phyloP scores from a whole-genome alignment of 148 eudicot genomes.

The Heliamphora exappendiculata region DNA sequence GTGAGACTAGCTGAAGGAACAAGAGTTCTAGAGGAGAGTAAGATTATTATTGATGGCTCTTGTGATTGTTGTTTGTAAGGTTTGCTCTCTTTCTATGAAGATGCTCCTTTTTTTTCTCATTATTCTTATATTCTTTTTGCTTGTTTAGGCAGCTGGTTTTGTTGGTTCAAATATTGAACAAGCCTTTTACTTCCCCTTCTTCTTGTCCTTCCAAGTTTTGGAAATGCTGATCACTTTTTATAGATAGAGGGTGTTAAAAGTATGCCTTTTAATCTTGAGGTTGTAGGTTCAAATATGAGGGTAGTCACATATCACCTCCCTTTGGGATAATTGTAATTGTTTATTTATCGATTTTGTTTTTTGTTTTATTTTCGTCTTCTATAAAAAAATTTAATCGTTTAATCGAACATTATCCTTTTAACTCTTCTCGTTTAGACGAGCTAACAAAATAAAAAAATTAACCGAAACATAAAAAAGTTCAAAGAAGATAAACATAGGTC shows the following conservation, averaged over 20 bases:
- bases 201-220: neutral
- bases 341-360: neutral
- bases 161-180: neutral
- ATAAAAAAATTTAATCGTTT: no score
- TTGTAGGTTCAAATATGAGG: no score
- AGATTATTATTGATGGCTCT: neutral
- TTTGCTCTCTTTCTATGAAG: neutral
- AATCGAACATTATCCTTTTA: no score
- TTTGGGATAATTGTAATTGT: no score
- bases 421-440: no score
- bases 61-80: neutral
- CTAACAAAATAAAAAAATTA: no score
- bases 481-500: no score
- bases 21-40: neutral
- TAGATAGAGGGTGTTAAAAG: no score
- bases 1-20: constrained; percentile 17
- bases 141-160: neutral
- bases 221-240: constrained; percentile 7
- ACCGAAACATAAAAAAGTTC: no score
- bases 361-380: no score
- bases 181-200: neutral
- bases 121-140: neutral
- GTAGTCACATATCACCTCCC: no score
- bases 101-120: neutral
- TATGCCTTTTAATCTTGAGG: no score